Conservation (phyloP, 2,329 filamentous ascomycete species). For the Nannizziopsis arthrosporioides region DNA sequence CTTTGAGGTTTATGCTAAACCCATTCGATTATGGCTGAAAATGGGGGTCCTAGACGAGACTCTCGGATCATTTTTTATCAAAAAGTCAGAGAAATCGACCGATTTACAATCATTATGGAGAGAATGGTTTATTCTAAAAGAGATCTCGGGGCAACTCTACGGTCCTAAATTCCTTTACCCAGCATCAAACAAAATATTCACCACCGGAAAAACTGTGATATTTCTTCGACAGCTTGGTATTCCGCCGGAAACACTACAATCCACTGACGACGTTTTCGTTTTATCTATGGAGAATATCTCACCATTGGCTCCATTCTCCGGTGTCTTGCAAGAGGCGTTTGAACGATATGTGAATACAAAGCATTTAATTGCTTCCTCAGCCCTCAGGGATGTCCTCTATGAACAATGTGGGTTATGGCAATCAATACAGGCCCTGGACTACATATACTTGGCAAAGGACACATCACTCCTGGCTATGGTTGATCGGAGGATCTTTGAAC, state of each 20-base stretch:
- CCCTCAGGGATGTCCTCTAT: constrained; percentile 56
- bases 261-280: constrained; percentile 27
- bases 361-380: constrained; percentile 56
- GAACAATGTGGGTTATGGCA: constrained; percentile 55
- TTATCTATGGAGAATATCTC: constrained; percentile 30
- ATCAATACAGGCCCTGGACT: constrained; percentile 55
- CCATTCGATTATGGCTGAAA: constrained; percentile 76
- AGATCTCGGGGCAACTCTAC: constrained; percentile 47
- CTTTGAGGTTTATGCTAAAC: constrained; percentile 68
- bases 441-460: constrained; percentile 66
- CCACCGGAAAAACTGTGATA: constrained; percentile 75
- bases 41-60: constrained; percentile 55
- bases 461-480: constrained; percentile 57
- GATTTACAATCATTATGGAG: constrained; percentile 60
- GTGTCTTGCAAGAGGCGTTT: constrained; percentile 61
- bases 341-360: constrained; percentile 65
- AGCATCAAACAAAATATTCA: constrained; percentile 62
- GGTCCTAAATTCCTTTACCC: constrained; percentile 65
- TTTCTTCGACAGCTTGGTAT: constrained; percentile 61
- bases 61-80: constrained; percentile 66
- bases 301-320: constrained; percentile 39
- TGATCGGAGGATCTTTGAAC: constrained; percentile 58
- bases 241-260: constrained; percentile 22
- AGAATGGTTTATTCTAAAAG: constrained; percentile 56
- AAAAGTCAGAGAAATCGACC: constrained; percentile 42